Conservation (phyloP, 2,329 filamentous ascomycete genomes). For the Trichocomaceae sp. region DNA sequence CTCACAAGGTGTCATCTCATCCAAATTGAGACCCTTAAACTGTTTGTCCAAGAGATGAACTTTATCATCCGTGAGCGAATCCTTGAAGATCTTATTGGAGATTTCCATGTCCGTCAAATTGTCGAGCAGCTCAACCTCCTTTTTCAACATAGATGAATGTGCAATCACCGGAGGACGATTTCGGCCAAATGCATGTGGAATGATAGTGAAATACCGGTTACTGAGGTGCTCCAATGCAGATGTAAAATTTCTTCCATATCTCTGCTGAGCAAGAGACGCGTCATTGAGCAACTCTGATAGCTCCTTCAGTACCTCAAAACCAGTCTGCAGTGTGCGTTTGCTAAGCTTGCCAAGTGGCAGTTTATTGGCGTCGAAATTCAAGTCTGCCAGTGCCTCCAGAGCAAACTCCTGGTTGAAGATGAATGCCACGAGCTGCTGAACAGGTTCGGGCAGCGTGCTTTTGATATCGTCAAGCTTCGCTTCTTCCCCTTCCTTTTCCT, state of each 20-base stretch:
- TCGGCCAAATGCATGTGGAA: conserved; percentile 75
- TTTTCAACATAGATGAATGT: conserved; percentile 54
- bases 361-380: conserved; percentile 53
- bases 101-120: conserved; percentile 81
- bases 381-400: conserved; percentile 44
- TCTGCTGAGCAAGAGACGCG: conserved; percentile 39
- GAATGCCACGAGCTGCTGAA: conserved; percentile 66
- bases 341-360: conserved; percentile 78
- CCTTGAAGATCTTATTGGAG: conserved; percentile 69
- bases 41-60: conserved; percentile 65
- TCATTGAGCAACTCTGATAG: conserved; percentile 61
- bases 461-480: conserved; percentile 37
- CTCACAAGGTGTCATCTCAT: conserved; percentile 63
- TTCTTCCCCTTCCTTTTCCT: conserved; percentile 30
- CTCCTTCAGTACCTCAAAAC: conserved; percentile 71
- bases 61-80: conserved; percentile 44
- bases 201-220: conserved; percentile 72
- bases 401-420: conserved; percentile 79
- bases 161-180: conserved; percentile 63
- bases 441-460: conserved; percentile 53
- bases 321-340: conserved; percentile 66
- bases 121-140: conserved; percentile 72
- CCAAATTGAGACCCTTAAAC: conserved; percentile 62
- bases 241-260: conserved; percentile 36
- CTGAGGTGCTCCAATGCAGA: conserved; percentile 58